Evolutionary conservation across 2,329 filamentous ascomycete genomes (phyloP).

Genomic region (Fusarium protoensiforme): DNA sequence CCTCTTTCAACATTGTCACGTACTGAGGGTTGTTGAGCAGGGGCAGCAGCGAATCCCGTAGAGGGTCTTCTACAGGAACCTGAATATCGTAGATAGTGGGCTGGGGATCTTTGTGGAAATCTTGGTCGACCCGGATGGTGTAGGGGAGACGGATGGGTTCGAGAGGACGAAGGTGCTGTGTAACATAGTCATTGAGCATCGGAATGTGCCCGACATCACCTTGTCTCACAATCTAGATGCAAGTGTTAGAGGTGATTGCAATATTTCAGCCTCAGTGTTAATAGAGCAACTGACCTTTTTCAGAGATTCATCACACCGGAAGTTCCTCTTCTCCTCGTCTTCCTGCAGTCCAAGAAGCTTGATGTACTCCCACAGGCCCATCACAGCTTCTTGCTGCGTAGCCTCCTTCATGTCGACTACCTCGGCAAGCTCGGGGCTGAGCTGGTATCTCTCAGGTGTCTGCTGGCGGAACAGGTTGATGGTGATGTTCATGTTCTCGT

Average conservation of each 20-base stretch:
- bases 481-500: constrained; percentile 91
- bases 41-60: constrained; percentile 73
- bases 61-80: constrained; percentile 85
- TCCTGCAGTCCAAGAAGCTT: constrained; percentile 87
- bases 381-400: constrained; percentile 86
- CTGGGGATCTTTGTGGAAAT: constrained; percentile 78
- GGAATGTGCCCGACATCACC: constrained; percentile 88
- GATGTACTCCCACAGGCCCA: constrained; percentile 96
- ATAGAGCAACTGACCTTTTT: constrained; percentile 69
- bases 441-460: constrained; percentile 82
- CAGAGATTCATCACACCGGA: constrained; percentile 87
- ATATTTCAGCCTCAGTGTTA: not conserved
- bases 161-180: constrained; percentile 80
- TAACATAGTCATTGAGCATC: constrained; percentile 82
- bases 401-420: constrained; percentile 89
- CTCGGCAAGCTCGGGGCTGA: constrained; percentile 83
- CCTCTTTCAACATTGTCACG: constrained; percentile 78
- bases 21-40: constrained; percentile 77
- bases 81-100: constrained; percentile 92
- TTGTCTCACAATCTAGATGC: constrained; percentile 73
- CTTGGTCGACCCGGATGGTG: constrained; percentile 91
- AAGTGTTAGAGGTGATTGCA: constrained; percentile 36
- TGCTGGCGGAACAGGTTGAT: constrained; percentile 90
- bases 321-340: constrained; percentile 92
- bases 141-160: constrained; percentile 87